Evolutionary conservation across 345 rosid species (phyloP).

Genomic region (Lepidium didymum): DNA sequence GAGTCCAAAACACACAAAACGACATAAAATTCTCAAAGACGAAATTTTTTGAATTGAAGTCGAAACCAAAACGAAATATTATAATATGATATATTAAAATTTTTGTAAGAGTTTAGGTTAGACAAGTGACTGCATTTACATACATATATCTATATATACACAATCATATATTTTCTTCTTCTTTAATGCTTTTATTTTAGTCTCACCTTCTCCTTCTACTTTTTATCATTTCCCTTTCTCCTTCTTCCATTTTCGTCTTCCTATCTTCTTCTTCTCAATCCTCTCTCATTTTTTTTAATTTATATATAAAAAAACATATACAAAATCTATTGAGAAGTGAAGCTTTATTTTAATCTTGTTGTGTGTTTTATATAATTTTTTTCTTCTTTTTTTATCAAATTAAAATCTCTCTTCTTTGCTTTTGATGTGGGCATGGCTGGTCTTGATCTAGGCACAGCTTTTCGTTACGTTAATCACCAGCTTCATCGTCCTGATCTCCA

Average conservation of each 20-base stretch:
- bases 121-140: slow-evolving; percentile 29
- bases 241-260: slow-evolving; percentile 17
- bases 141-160: slow-evolving; percentile 20
- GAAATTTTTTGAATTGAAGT: slow-evolving; percentile 9
- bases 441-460: slow-evolving; percentile 48
- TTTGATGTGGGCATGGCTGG: slow-evolving; percentile 43
- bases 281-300: slow-evolving; percentile 1
- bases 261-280: slow-evolving; percentile 8
- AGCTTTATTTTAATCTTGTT: slow-evolving; percentile 30
- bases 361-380: slow-evolving; percentile 17
- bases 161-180: slow-evolving; percentile 15
- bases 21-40: slow-evolving; percentile 16
- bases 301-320: not conserved
- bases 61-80: slow-evolving; percentile 19
- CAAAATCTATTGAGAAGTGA: slow-evolving; percentile 26
- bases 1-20: slow-evolving; percentile 27
- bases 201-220: slow-evolving; percentile 32
- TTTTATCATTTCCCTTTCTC: slow-evolving; percentile 22
- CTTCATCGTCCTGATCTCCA: slow-evolving; percentile 45
- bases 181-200: slow-evolving; percentile 30
- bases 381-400: slow-evolving; percentile 20
- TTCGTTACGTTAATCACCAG: slow-evolving; percentile 37
- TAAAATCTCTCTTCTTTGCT: slow-evolving; percentile 16
- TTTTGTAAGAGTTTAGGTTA: slow-evolving; percentile 32
- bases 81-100: not conserved